Evolutionary conservation across 2,329 filamentous ascomycete genomes (phyloP).

Genomic region (Pestalotiopsis sp.): DNA sequence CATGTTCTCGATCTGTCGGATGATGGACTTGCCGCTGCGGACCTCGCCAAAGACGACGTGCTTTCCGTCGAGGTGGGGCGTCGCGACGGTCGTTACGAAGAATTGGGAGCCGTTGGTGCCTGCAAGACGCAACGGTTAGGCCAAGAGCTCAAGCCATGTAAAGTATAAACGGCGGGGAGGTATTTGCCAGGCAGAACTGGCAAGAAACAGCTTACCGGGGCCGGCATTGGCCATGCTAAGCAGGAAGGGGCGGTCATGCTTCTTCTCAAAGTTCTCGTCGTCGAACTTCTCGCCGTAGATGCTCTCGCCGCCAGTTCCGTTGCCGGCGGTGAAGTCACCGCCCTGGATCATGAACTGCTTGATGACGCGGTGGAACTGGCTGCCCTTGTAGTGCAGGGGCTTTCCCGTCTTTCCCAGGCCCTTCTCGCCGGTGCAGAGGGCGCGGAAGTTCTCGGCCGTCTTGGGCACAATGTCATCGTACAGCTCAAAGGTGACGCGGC

Average conservation of each 20-base stretch:
- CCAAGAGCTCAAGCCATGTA: not conserved
- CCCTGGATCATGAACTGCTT: conserved; percentile 99
- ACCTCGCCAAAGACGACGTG: conserved; percentile 98
- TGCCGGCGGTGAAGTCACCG: conserved; percentile 93
- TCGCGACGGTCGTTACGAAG: conserved; percentile 95
- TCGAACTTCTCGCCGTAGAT: conserved; percentile 98
- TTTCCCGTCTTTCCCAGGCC: conserved; percentile 80
- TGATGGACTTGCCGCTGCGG: conserved; percentile 85
- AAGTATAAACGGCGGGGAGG: not conserved
- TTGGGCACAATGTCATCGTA: conserved; percentile 80
- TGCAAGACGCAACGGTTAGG: conserved; percentile 31
- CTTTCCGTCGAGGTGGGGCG: conserved; percentile 92
- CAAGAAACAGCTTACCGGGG: conserved; percentile 60
- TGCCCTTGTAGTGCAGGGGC: conserved; percentile 91
- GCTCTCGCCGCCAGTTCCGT: conserved; percentile 93
- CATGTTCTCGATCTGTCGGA: conserved; percentile 88
- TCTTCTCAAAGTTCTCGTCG: conserved; percentile 91
- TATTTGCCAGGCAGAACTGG: not conserved
- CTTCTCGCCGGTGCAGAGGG: conserved; percentile 94
- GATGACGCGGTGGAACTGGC: conserved; percentile 93
- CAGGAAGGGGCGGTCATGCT: conserved; percentile 92
- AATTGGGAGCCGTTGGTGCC: conserved; percentile 97
- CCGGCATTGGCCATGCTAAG: conserved; percentile 98
- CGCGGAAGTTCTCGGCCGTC: conserved; percentile 95
- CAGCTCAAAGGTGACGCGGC: conserved; percentile 86